Percentiles rank a stretch among this genome's conserved stretches.
Conservation (phyloP, 2,329 filamentous ascomycete species). For the Pyrenophora tritici-repentis region DNA sequence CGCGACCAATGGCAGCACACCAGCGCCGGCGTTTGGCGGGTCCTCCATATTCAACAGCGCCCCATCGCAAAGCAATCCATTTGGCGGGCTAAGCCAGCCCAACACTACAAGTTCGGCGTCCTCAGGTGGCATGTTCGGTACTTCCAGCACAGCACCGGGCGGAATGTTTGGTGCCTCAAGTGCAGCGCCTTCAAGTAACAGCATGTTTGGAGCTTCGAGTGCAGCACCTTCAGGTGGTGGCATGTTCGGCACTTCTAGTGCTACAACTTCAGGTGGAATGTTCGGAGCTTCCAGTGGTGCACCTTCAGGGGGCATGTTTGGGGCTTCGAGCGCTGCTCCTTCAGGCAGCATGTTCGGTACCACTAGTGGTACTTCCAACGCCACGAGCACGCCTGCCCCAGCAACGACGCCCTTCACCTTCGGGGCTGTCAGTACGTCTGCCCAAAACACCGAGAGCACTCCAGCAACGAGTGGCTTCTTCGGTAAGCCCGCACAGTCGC, state of each 20-base stretch:
- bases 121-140: constrained; percentile 6
- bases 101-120: constrained; percentile 10
- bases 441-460: constrained; percentile 17
- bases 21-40: constrained; percentile 24
- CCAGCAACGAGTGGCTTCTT: constrained; percentile 20
- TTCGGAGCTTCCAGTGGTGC: constrained; percentile 19
- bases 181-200: constrained; percentile 12
- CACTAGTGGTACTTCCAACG: constrained; percentile 18
- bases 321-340: constrained; percentile 20
- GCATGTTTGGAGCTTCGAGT: constrained; percentile 11
- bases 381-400: constrained; percentile 19
- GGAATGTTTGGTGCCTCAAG: constrained; percentile 7
- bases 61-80: constrained; percentile 26
- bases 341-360: constrained; percentile 20
- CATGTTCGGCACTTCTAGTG: constrained; percentile 2
- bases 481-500: constrained; percentile 4
- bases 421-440: constrained; percentile 18
- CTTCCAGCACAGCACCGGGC: constrained; percentile 4
- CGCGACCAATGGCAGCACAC: constrained; percentile 27
- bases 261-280: constrained; percentile 9
- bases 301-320: constrained; percentile 22
- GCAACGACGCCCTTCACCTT: constrained; percentile 26
- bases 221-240: background rate
- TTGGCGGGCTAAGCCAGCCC: constrained; percentile 26
- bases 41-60: constrained; percentile 17